Evolutionary conservation across 192 early-diverging fungal genomes (phyloP).

Genomic region (Neocallimastix lanati): DNA sequence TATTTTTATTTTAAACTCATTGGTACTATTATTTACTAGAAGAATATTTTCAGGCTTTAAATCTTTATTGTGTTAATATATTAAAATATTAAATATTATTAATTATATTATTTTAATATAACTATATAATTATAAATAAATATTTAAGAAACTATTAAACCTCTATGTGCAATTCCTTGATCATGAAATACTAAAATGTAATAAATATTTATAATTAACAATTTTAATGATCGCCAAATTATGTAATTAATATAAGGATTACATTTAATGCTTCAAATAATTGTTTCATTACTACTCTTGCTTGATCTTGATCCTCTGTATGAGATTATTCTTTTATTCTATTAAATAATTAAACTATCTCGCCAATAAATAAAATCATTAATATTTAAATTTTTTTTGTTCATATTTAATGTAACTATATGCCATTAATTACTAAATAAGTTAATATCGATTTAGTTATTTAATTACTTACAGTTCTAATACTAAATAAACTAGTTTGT

Average conservation of each 20-base stretch:
- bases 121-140: too few species aligned
- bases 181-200: background rate
- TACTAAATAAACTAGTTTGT: background rate
- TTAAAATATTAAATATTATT: too few species aligned
- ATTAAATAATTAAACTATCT: background rate
- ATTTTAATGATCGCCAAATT: too few species aligned
- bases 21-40: background rate
- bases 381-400: too few species aligned
- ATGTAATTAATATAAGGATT: background rate
- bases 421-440: too few species aligned
- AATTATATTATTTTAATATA: too few species aligned
- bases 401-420: too few species aligned
- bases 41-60: background rate
- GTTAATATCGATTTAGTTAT: too few species aligned
- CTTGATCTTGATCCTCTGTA: background rate
- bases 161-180: background rate
- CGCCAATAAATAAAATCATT: too few species aligned
- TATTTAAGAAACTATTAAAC: too few species aligned
- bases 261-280: background rate
- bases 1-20: slow-evolving; percentile 57
- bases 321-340: background rate
- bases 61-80: background rate
- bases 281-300: background rate
- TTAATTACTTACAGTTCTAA: background rate
- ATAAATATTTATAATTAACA: too few species aligned